Evolutionary conservation across 2,329 filamentous ascomycete genomes (phyloP).

Genomic region (Alternaria postmessia): DNA sequence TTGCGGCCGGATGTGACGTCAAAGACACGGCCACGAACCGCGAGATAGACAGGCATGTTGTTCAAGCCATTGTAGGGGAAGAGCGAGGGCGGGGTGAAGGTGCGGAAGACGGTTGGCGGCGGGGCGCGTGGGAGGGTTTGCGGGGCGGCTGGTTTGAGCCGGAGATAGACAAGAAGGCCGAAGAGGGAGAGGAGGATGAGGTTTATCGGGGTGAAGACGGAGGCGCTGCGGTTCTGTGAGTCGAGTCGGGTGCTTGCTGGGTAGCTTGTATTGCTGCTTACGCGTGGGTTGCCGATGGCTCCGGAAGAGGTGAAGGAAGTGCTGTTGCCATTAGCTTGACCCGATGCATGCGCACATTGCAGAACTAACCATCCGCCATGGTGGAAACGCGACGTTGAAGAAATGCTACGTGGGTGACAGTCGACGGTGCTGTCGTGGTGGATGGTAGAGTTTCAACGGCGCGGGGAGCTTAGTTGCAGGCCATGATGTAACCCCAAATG

Average conservation of each 20-base stretch:
- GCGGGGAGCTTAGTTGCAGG: background rate
- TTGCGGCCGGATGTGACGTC: conserved; percentile 87
- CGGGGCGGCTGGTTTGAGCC: conserved; percentile 63
- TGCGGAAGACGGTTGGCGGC: conserved; percentile 82
- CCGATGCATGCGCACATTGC: background rate
- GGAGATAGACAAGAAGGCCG: conserved; percentile 64
- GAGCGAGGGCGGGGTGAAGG: conserved; percentile 84
- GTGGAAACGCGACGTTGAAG: background rate
- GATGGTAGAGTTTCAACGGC: conserved; percentile 1
- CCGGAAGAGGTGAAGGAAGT: conserved; percentile 69
- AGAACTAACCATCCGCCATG: conserved; percentile 38
- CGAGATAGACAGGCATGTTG: conserved; percentile 80
- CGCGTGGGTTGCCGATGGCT: conserved; percentile 58
- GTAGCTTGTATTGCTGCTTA: conserved; percentile 41
- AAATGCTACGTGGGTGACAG: background rate
- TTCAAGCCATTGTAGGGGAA: conserved; percentile 82
- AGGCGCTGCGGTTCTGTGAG: conserved; percentile 53
- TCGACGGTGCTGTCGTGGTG: conserved; percentile 6
- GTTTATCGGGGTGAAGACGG: conserved; percentile 68
- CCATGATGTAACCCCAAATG: conserved; percentile 1
- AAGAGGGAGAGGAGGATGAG: conserved; percentile 67
- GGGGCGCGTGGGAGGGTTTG: conserved; percentile 63
- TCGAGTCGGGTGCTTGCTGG: conserved; percentile 5
- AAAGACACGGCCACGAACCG: conserved; percentile 90
- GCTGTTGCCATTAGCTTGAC: conserved; percentile 35